Base-by-base conservation (phyloP, 2,329 filamentous ascomycete species). In the Stagonosporopsis chrysanthemi region DNA sequence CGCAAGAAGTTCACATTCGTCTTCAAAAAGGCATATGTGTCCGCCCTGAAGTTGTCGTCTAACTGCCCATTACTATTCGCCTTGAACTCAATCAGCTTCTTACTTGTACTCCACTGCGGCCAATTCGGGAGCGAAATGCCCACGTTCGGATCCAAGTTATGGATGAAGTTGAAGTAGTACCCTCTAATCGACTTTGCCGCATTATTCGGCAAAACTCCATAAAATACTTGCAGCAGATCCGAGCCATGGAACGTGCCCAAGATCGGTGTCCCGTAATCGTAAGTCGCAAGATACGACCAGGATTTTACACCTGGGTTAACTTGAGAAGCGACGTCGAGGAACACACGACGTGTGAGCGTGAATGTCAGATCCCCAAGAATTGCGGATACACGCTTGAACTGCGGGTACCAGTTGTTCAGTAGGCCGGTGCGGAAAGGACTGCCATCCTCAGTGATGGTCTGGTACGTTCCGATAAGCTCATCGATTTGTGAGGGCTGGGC, bases 241-340 rank as follows among this genome's bases (percentile, higher is more conserved):
- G 83, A 86, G 14, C 77, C 88, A 72, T 95, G 91, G 76, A 91
- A 90, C 0, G 90, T 93, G 17, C 91, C 91, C 0, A 94, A 74
- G 44, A 93, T 76, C 0, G 90, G 88, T 0, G 86, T 88, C 9
- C 88, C 88, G 70, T 88, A 86, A 78, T 89, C 76, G 76, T 93
- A 93, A 0, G 86, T 88, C 0, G 88, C 78, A 1, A 95, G 82
- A 76, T 92, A 95, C 0, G 88, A 91, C 90, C 90, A 95, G 1
- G 81, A 78, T 0, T 87, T 86, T 0, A 92, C 85, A 29, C 75
- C 65, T 0, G 87, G 86, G 60, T 86, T 82, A 12, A 79, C 76
- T 1, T 76, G 51, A 0, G 72, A 68, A 1, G 85, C 74, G 0
- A 68, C 56, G 12, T 81, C 69, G 22, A 95, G 83, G 72, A 90